Evolutionary conservation across 768 basidiomycete species (phyloP).

Genomic region (Rhizopogon vesiculosus): DNA sequence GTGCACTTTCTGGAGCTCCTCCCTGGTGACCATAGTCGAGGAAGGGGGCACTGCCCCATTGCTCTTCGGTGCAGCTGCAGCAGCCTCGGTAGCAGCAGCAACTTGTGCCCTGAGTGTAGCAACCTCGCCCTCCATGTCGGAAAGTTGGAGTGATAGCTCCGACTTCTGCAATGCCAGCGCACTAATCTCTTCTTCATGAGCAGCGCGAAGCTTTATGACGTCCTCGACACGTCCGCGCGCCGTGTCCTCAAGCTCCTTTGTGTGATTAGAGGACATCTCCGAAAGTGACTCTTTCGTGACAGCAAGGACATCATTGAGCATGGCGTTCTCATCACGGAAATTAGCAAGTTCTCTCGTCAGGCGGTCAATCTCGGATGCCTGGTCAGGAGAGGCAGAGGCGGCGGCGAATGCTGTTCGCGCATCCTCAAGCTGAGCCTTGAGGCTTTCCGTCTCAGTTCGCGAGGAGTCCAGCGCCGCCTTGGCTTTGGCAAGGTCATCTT

Average conservation of each 20-base stretch:
- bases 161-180: constrained; percentile 56
- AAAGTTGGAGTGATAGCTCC: constrained; percentile 55
- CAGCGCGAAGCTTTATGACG: constrained; percentile 52
- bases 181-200: constrained; percentile 58
- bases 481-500: constrained; percentile 76
- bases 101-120: constrained; percentile 57
- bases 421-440: constrained; percentile 63
- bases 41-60: constrained; percentile 42
- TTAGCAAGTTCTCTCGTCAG: constrained; percentile 55
- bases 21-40: constrained; percentile 54
- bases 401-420: constrained; percentile 43
- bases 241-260: constrained; percentile 70
- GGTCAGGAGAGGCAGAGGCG: constrained; percentile 39
- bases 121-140: constrained; percentile 77
- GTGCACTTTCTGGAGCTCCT: constrained; percentile 73
- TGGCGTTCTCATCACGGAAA: constrained; percentile 65
- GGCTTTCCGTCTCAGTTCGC: constrained; percentile 47
- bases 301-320: constrained; percentile 59
- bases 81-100: constrained; percentile 33
- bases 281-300: constrained; percentile 67
- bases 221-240: constrained; percentile 69
- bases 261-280: constrained; percentile 67
- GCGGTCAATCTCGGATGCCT: constrained; percentile 50
- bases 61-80: constrained; percentile 44
- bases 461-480: constrained; percentile 54